Percentiles rank a stretch among this genome's conserved stretches.
Evolutionary conservation across 2,329 filamentous ascomycete species (phyloP).

Genomic region (Mollisia scopiformis): DNA sequence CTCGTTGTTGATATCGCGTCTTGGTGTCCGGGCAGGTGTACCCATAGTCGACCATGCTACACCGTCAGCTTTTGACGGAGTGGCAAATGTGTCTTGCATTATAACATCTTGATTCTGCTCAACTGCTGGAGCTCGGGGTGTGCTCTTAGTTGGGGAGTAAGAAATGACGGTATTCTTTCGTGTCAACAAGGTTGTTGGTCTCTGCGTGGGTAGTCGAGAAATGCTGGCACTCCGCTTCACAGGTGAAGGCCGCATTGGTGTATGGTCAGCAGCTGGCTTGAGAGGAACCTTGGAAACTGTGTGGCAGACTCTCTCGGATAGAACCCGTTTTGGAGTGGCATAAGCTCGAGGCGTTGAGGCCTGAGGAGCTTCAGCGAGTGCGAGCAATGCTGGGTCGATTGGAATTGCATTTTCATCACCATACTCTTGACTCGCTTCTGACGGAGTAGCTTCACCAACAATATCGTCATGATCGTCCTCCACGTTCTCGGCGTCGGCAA

Average conservation of each 20-base stretch:
- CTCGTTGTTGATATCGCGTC: slow-evolving; percentile 52
- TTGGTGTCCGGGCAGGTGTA: slow-evolving; percentile 60
- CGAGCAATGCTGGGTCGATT: slow-evolving; percentile 53
- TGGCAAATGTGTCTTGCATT: slow-evolving; percentile 24
- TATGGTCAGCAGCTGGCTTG: slow-evolving; percentile 62
- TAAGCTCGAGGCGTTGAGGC: slow-evolving; percentile 43
- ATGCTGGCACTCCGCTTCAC: slow-evolving; percentile 46
- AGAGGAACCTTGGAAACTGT: slow-evolving; percentile 79
- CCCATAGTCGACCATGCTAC: slow-evolving; percentile 56
- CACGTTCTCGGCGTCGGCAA: neutral
- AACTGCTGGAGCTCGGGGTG: slow-evolving; percentile 6
- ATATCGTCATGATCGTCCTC: slow-evolving; percentile 10
- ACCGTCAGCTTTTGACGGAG: slow-evolving; percentile 50
- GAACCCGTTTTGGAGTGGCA: slow-evolving; percentile 32
- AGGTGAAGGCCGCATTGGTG: slow-evolving; percentile 42
- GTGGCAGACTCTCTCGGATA: slow-evolving; percentile 54
- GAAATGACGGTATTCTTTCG: slow-evolving; percentile 57
- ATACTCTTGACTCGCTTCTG: slow-evolving; percentile 67
- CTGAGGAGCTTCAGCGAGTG: slow-evolving; percentile 41
- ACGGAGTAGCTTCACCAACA: slow-evolving; percentile 50
- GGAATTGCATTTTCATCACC: slow-evolving; percentile 67
- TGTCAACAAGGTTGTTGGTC: slow-evolving; percentile 44
- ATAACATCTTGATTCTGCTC: slow-evolving; percentile 12
- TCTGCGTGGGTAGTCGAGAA: slow-evolving; percentile 44
- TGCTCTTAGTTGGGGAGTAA: slow-evolving; percentile 53